These are phyloP conservation scores for Sarcocystis neurona DNA, from an alignment of 169 alveolate species.

Conservation along the genomic window DNA sequence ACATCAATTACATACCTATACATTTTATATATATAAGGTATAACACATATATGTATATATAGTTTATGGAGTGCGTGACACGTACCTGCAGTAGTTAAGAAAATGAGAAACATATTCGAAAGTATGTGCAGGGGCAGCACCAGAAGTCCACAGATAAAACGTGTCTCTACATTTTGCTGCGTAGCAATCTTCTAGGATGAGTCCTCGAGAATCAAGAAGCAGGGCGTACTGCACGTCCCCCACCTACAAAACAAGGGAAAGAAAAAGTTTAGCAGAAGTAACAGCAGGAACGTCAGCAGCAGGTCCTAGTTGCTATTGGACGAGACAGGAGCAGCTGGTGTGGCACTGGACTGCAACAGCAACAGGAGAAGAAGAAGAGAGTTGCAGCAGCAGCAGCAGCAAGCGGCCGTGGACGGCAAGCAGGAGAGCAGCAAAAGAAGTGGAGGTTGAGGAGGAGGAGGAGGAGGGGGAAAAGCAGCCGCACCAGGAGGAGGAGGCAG, in stretches of 20 bases:
- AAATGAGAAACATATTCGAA: conserved; percentile 35
- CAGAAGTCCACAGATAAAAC: conserved; percentile 8
- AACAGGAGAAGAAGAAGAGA: no score
- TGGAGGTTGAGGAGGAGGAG: no score
- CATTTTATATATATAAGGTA: background rate
- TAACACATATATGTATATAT: no score
- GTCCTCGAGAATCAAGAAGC: conserved; percentile 48
- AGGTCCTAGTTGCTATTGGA: background rate
- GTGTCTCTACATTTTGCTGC: conserved; percentile 6
- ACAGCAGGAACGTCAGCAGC: background rate
- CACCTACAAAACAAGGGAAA: background rate
- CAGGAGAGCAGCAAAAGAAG: no score
- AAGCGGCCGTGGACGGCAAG: no score
- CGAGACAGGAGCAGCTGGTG: background rate
- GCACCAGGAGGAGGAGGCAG: no score
- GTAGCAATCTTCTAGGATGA: conserved; percentile 56
- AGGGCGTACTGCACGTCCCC: conserved; percentile 59
- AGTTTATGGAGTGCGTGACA: background rate
- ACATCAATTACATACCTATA: no score
- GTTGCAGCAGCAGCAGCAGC: no score
- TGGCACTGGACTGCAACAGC: no score
- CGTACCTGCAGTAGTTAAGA: conserved; percentile 45
- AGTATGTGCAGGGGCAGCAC: background rate
- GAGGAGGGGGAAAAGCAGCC: no score
- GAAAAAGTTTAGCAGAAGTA: background rate